These are phyloP conservation scores for Macrocybe gigantea DNA, from an alignment of 768 basidiomycete species.

Conservation along the genomic window DNA sequence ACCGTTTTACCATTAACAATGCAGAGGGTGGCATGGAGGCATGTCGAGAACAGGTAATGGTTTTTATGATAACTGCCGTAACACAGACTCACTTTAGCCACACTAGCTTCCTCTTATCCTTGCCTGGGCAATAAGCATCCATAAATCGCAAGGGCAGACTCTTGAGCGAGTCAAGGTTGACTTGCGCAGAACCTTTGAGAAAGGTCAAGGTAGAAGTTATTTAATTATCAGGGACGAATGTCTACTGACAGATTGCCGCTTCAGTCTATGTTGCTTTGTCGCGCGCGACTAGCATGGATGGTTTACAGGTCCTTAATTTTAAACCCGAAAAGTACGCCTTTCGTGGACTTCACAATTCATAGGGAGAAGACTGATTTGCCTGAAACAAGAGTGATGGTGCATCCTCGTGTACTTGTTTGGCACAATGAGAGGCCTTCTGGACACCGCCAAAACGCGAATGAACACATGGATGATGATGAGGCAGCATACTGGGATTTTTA, in stretches of 20 bases:
- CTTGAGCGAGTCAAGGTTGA: conserved; percentile 80
- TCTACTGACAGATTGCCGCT: background rate
- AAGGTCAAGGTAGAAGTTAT: conserved; percentile 55
- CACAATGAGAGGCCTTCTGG: conserved; percentile 24
- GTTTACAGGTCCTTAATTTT: conserved; percentile 63
- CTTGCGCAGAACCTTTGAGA: conserved; percentile 71
- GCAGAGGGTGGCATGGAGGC: conserved; percentile 56
- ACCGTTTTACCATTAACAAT: conserved; percentile 60
- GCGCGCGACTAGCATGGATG: conserved; percentile 61
- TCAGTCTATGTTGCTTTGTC: conserved; percentile 70
- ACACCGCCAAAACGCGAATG: conserved; percentile 10
- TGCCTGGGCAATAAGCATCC: conserved; percentile 86
- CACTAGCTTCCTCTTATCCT: conserved; percentile 66
- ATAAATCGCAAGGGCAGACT: conserved; percentile 91
- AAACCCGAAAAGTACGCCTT: conserved; percentile 45
- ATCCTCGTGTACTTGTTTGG: conserved; percentile 61
- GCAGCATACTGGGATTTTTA: conserved; percentile 22
- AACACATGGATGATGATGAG: conserved; percentile 36
- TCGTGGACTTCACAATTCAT: background rate
- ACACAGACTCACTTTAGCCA: background rate
- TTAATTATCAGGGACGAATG: background rate
- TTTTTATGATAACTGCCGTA: conserved; percentile 4
- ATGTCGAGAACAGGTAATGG: conserved; percentile 45
- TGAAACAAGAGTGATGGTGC: conserved; percentile 49
- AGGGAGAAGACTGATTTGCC: background rate